Percentiles rank a stretch among this genome's conserved stretches.
phyloP scores from a whole-genome alignment of 2,329 filamentous ascomycete species.

The Ophiostoma australiae region DNA sequence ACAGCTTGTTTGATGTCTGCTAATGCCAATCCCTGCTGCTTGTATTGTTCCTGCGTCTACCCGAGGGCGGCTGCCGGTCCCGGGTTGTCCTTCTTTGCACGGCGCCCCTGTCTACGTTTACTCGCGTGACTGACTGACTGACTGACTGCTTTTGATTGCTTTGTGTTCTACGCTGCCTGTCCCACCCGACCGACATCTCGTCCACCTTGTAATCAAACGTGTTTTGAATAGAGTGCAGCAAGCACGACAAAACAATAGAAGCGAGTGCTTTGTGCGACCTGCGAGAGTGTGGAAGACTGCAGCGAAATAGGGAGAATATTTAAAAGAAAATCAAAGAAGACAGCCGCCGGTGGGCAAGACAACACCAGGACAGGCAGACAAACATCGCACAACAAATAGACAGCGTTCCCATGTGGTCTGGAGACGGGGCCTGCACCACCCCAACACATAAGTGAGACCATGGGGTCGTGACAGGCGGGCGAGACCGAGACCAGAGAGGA shows the following conservation, averaged over 20 bases:
- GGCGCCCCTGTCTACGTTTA: background rate
- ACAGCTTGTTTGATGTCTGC: background rate
- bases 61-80: constrained; percentile 18
- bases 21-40: too few species aligned
- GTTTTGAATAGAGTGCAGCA: constrained; percentile 7
- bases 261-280: background rate
- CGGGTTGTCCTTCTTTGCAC: background rate
- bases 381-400: background rate
- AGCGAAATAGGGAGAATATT: background rate
- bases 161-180: background rate
- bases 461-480: background rate
- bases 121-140: background rate
- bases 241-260: background rate
- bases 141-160: background rate
- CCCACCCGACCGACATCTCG: background rate
- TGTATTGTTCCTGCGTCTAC: constrained; percentile 20
- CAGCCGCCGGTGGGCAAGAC: constrained; percentile 1
- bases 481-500: background rate
- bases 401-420: background rate
- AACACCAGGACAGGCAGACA: background rate
- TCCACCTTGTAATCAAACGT: background rate
- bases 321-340: background rate
- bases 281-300: too few species aligned
- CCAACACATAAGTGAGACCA: background rate
- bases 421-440: background rate